Base-by-base conservation (phyloP, 768 basidiomycete species). In the Boletus huronensis region DNA sequence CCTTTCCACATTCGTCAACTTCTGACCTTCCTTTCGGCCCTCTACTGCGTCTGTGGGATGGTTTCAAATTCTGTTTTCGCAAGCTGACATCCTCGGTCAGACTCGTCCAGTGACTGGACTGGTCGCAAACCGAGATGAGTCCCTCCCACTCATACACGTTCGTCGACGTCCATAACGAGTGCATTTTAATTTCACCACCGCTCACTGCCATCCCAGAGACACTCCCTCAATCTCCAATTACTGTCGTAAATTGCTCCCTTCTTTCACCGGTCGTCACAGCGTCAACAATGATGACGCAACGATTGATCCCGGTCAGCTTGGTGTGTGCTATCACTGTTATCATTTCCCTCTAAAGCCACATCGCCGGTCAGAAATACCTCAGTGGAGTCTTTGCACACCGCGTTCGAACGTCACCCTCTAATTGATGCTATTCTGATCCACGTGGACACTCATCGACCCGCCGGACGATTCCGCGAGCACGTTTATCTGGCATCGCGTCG, bases 221-320 rank as follows among this genome's bases (percentile, higher is more conserved):
- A 25, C 60, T 48, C 55, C 32, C 52, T 50, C 63, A 52, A 66
- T 61, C 56, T 50, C 56, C 54, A 40, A 49, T 49, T 35, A 42
- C 46, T 58, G 54, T 67, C 65, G 59, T 66, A 66, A 64, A 50
- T 52, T 8, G 3, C 43, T 31, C 50, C 53, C 32, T 50, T 48
- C 14, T 32, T 39, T 51, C 54, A 54, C 45, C 19, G 45, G 42
- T 46, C 28, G 26, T 57, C 65, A 65, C 65, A 60, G 54, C 48
- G 41, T 40, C 50, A 7, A 21, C 28, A 28, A 29, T 26, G 16
- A 40, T 58, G 57, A 61, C 45, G 42, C 55, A 48, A 36, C 31
- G 13, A 38, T 42, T 40, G 38, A 51, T 66, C 36, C 21, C 47
- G 28, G 45, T 40, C 55, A 25, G 43, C 3, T 31, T 17, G 45